Base-by-base conservation (phyloP, 352 stramenopile genomes). In the Globisporangium splendens region DNA sequence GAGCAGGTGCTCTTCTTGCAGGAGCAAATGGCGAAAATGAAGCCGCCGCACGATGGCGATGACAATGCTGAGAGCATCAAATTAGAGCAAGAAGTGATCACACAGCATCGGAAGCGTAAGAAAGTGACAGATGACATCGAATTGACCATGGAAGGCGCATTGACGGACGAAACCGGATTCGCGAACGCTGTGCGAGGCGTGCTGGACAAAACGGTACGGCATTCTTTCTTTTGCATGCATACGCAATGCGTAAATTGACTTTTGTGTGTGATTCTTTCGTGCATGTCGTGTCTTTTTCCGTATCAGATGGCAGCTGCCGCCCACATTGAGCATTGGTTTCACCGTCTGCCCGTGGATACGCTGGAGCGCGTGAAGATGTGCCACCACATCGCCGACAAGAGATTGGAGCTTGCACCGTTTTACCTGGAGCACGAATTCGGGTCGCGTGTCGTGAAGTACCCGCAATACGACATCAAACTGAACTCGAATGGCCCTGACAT, bases 401-500 rank as follows among this genome's bases (percentile, higher is more conserved):
- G 80, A 15, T 74, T 86, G 63, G 61, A 74, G 12, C 65, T 79
- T 50, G 78, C 73, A 18, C 65, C 80, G 48, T 67, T 77, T 55
- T 84, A 77, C 54, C 68, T 87, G 31, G 65, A 79, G 42, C 67
- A 59, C 41, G 76, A 86, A 48, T 88, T 90, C 57, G 71, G 68
- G 31, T 57, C 65, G 1, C 68, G 64, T 3, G 60, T 69, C 5
- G 61, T 70, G 24, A 66, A 67, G 28, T 90, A 89, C 61, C 83
- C 83, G 39, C 57, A 81, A 20, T 88, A 84, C 62, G 79, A 93
- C 46, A 88, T 93, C 60, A 89, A 89, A 48, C 65, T 93, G 17
- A 91, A 88, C 61, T 89, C 77, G 50, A 89, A 87, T 42, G 81
- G 80, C 1, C 83, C 83, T 8, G 80, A 93, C 64, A 78, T 93